Percentiles rank a stretch among this genome's conserved stretches.
Evolutionary conservation across 495 filamentous ascomycete species (phyloP).

Genomic region (Aspergillus cristatus): DNA sequence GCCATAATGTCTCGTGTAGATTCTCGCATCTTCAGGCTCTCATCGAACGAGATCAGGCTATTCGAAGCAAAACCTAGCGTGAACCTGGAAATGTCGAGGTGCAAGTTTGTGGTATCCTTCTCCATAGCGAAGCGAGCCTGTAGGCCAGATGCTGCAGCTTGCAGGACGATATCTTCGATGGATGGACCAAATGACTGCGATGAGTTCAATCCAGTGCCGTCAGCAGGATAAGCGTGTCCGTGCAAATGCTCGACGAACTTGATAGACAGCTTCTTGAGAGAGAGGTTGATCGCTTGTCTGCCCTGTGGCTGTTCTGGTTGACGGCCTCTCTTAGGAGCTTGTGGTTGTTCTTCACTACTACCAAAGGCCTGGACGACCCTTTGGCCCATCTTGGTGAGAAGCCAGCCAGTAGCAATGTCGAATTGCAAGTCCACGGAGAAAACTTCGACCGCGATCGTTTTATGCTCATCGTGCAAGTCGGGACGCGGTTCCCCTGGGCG

Average conservation of each 20-base stretch:
- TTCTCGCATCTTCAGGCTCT: constrained; percentile 56
- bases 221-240: constrained; percentile 25
- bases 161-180: constrained; percentile 31
- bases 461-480: background rate
- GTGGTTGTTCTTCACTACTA: constrained; percentile 6
- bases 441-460: constrained; percentile 45
- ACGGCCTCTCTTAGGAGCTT: constrained; percentile 8
- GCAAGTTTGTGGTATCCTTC: constrained; percentile 16
- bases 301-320: constrained; percentile 10
- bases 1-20: constrained; percentile 56
- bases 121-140: constrained; percentile 15
- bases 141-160: constrained; percentile 17
- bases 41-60: constrained; percentile 65
- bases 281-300: constrained; percentile 38
- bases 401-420: constrained; percentile 60
- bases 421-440: constrained; percentile 49
- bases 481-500: constrained; percentile 4
- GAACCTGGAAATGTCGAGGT: constrained; percentile 51
- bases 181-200: constrained; percentile 14
- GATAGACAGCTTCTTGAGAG: constrained; percentile 44
- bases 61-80: constrained; percentile 64
- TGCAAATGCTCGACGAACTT: constrained; percentile 57
- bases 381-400: constrained; percentile 52
- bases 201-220: constrained; percentile 5
- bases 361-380: constrained; percentile 38